phyloP scores from a whole-genome alignment of 192 early-diverging fungal species.

The Physocladia obscura region DNA sequence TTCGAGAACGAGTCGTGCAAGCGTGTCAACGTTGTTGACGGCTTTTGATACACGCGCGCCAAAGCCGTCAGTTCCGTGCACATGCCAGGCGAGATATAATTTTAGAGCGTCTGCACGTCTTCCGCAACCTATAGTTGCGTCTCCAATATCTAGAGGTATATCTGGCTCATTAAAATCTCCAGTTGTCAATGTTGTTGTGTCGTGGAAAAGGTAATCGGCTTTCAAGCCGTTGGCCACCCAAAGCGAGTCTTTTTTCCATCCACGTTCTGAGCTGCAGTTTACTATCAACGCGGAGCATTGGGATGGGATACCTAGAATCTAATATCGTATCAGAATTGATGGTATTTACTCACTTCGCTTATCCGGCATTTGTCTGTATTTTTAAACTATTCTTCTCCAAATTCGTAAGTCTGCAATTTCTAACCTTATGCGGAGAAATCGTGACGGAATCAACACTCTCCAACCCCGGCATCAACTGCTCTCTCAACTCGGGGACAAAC shows the following conservation, averaged over 20 bases:
- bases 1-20: slow-evolving; percentile 23
- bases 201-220: slow-evolving; percentile 70
- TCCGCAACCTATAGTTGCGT: slow-evolving; percentile 78
- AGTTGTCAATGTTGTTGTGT: not conserved
- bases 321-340: too few species aligned
- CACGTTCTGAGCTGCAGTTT: slow-evolving; percentile 41
- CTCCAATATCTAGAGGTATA: slow-evolving; percentile 67
- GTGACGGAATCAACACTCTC: slow-evolving; percentile 65
- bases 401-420: too few species aligned
- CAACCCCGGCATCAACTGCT: slow-evolving; percentile 1
- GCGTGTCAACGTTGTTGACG: slow-evolving; percentile 38
- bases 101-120: slow-evolving; percentile 77
- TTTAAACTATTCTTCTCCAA: too few species aligned
- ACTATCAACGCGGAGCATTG: slow-evolving; percentile 77
- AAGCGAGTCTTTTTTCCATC: slow-evolving; percentile 27
- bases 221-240: slow-evolving; percentile 66
- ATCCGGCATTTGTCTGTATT: too few species aligned
- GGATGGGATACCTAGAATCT: slow-evolving; percentile 71
- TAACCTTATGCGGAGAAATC: slow-evolving; percentile 84
- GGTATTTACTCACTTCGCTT: too few species aligned
- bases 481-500: slow-evolving; percentile 50
- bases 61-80: slow-evolving; percentile 67
- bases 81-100: slow-evolving; percentile 76
- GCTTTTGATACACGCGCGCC: slow-evolving; percentile 57
- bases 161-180: slow-evolving; percentile 6